Base-by-base conservation (phyloP, 2,329 filamentous ascomycete species). In the Ascochyta rabiei region DNA sequence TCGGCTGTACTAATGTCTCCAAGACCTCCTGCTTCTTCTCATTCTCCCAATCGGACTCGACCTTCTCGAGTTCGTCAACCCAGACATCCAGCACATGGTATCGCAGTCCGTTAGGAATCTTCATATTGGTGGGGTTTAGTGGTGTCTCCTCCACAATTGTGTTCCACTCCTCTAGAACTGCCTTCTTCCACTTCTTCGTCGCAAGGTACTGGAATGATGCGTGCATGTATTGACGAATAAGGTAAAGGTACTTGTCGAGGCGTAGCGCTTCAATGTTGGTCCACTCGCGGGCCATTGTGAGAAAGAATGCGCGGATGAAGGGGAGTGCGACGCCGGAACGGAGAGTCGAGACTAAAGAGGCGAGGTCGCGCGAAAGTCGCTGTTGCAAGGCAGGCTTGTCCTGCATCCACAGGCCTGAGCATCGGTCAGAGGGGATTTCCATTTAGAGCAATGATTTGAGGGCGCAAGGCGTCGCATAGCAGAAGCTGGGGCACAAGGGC, bases 21-120 rank as follows among this genome's bases (percentile, higher is more conserved):
- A 88, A 66, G 34, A 70, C 72, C 41, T 64, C 61, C 31, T 60
- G 62, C 18, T 60, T 64, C 48, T 73, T 63, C 48, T 74, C 67
- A 54, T 71, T 64, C 45, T 75, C 71, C 57, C 75, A 67, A 35
- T 74, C 68, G 31, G 84, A 66, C 48, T 86, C 84, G 30, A 86
- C 84, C 69, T 87, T 88, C 75, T 93, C 89, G 66, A 93, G 76
- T 81, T 97, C 93, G 74, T 98, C 95, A 8, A 96, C 84, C 86
- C 90, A 98, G 48, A 98, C 84, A 78, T 99, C 95, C 60, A 96
- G 76, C 13, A 93, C 84, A 76, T 99, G 95, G 74, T 96, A 87
- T 59, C 91, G 80, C 73, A 99, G 72, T 0, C 95, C 95, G 64
- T 95, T 89, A 0, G 93, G 89, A 1, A 96, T 85, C 67, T 85